Percentiles rank a stretch among this genome's conserved stretches.
Conservation (phyloP, 2,329 filamentous ascomycete genomes). For the Ascochyta koolunga region DNA sequence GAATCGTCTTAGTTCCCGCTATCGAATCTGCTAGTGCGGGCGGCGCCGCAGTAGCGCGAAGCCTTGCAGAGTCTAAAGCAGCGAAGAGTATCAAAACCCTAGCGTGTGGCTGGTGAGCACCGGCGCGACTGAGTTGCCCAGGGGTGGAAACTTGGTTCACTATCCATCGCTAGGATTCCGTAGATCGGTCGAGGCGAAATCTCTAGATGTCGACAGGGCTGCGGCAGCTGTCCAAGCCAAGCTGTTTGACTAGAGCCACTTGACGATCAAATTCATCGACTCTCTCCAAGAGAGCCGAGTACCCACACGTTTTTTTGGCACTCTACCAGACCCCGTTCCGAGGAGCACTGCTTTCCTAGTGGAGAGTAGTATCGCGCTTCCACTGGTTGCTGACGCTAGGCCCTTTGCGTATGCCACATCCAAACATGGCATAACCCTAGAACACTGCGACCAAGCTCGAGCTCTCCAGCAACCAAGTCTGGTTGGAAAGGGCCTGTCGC, state of each 20-base stretch:
- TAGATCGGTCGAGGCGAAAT: conserved; percentile 4
- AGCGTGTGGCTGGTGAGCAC: conserved; percentile 14
- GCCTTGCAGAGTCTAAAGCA: conserved; percentile 9
- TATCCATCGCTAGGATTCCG: conserved; percentile 1
- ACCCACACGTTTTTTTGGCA: conserved; percentile 7
- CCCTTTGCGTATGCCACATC: conserved; percentile 7
- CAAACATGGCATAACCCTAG: conserved; percentile 15
- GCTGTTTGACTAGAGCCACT: conserved; percentile 1
- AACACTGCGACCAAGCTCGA: conserved; percentile 13
- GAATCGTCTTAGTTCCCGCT: conserved; percentile 10
- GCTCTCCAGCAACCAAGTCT: conserved; percentile 4
- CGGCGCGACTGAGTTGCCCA: conserved; percentile 7
- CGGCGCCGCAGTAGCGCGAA: conserved; percentile 16
- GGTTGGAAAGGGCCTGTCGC: conserved; percentile 11
- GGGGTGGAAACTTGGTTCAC: conserved; percentile 3
- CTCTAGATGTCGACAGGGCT: conserved; percentile 3
- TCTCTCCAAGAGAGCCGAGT: conserved; percentile 5
- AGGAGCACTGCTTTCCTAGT: conserved; percentile 4
- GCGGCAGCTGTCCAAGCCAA: neutral
- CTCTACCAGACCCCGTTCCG: conserved; percentile 3
- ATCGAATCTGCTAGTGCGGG: conserved; percentile 13
- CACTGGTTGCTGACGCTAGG: conserved; percentile 16
- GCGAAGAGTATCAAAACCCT: conserved; percentile 1
- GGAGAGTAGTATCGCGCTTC: conserved; percentile 9
- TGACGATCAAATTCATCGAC: conserved; percentile 5